phyloP scores from a whole-genome alignment of 225 moss, liverwort and hornwort genomes.

The Takakia lepidozioides region DNA sequence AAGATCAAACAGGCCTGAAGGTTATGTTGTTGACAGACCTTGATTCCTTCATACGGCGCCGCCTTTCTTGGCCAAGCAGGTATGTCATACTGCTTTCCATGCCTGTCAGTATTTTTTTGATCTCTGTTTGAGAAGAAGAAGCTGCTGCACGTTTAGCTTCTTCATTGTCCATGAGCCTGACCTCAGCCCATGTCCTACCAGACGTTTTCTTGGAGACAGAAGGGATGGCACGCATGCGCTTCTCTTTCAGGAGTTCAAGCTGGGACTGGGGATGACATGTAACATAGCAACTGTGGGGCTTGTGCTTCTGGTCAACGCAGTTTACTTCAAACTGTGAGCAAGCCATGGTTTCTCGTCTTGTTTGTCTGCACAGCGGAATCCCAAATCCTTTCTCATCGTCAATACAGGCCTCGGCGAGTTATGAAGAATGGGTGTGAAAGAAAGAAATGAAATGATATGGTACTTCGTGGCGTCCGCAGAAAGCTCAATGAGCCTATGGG shows the following conservation, averaged over 20 bases:
- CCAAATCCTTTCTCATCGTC: too few species aligned
- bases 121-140: constrained; percentile 18
- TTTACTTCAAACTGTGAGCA: constrained; percentile 13
- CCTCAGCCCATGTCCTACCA: constrained; percentile 17
- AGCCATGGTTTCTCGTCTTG: constrained; percentile 10
- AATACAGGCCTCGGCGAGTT: too few species aligned
- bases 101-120: constrained; percentile 41
- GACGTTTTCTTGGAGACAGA: constrained; percentile 6
- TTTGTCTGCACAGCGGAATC: constrained; percentile 27
- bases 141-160: constrained; percentile 10
- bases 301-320: constrained; percentile 14
- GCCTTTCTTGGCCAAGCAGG: constrained; percentile 73
- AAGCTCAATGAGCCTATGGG: too few species aligned
- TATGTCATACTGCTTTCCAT: constrained; percentile 73
- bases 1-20: too few species aligned
- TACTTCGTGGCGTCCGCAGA: too few species aligned
- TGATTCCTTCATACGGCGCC: constrained; percentile 23
- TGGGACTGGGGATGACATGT: constrained; percentile 28
- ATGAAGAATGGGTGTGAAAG: too few species aligned
- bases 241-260: constrained; percentile 7
- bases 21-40: background rate
- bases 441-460: too few species aligned
- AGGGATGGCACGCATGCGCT: constrained; percentile 2
- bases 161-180: constrained; percentile 17
- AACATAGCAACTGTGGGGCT: constrained; percentile 11